A percentile compares a stretch with the other conserved stretches of the same genome.
Conservation (phyloP, 2,329 filamentous ascomycete species). For the Acephala macrosclerotiorum region DNA sequence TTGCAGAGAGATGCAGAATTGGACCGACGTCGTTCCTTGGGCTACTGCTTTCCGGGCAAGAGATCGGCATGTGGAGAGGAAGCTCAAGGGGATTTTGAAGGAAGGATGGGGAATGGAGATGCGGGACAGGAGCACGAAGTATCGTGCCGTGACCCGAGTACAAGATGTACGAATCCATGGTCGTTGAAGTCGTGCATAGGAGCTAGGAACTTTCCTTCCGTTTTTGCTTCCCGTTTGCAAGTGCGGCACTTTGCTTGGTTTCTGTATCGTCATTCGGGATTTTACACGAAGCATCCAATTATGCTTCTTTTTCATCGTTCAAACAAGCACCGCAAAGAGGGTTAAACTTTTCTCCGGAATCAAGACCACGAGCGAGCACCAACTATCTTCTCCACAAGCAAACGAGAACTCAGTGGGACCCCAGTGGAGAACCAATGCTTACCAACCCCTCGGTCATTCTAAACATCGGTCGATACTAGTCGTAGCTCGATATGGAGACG, state of each 20-base stretch:
- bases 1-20: not conserved
- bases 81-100: not conserved
- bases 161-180: not conserved
- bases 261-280: not conserved
- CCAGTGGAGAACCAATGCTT: not conserved
- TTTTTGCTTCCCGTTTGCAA: not conserved
- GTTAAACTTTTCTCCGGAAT: not conserved
- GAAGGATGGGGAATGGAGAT: not conserved
- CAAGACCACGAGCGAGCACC: not conserved
- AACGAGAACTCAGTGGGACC: not conserved
- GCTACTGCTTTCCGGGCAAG: not conserved
- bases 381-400: not conserved
- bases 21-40: not conserved
- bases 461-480: not conserved
- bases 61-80: constrained; percentile 11
- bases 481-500: not conserved
- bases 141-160: not conserved
- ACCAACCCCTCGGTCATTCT: not conserved
- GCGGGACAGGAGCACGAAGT: not conserved
- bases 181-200: not conserved
- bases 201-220: not conserved
- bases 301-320: not conserved
- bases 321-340: not conserved
- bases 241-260: not conserved
- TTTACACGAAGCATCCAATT: not conserved